Conservation (phyloP, 345 rosid genomes). For the Citrus trifoliata region DNA sequence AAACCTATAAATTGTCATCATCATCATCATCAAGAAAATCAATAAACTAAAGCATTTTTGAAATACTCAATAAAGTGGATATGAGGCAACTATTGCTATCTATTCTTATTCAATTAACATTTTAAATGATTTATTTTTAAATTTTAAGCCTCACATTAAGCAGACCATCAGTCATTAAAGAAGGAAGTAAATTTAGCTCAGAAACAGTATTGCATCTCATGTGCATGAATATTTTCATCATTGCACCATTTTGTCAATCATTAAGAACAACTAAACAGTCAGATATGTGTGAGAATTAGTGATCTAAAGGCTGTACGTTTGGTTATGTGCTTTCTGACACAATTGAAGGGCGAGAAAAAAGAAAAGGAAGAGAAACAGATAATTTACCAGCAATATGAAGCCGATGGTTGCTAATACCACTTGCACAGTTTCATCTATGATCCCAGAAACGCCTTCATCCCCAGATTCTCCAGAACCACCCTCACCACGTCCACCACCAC, state of each 20-base stretch:
- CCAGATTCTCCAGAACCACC: constrained; percentile 36
- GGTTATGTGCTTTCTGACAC: neutral
- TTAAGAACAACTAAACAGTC: neutral
- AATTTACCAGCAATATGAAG: constrained; percentile 57
- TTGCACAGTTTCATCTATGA: constrained; percentile 57
- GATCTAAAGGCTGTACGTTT: neutral
- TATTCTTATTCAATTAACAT: neutral
- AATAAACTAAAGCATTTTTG: neutral
- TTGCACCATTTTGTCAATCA: neutral
- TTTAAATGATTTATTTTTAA: neutral
- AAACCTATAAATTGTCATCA: neutral
- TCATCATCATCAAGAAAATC: neutral
- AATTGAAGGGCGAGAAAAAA: neutral
- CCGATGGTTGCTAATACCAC: constrained; percentile 62
- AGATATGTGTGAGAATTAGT: neutral
- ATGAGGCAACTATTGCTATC: neutral
- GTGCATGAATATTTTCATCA: neutral
- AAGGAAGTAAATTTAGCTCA: neutral
- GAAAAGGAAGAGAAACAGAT: neutral
- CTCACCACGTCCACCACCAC: constrained; percentile 43
- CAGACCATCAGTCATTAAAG: neutral
- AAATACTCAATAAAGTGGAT: neutral
- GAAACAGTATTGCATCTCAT: neutral
- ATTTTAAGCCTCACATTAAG: neutral
- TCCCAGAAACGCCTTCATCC: constrained; percentile 50